Conservation (phyloP, 2,329 filamentous ascomycete genomes). For the Talaromyces sp. region DNA sequence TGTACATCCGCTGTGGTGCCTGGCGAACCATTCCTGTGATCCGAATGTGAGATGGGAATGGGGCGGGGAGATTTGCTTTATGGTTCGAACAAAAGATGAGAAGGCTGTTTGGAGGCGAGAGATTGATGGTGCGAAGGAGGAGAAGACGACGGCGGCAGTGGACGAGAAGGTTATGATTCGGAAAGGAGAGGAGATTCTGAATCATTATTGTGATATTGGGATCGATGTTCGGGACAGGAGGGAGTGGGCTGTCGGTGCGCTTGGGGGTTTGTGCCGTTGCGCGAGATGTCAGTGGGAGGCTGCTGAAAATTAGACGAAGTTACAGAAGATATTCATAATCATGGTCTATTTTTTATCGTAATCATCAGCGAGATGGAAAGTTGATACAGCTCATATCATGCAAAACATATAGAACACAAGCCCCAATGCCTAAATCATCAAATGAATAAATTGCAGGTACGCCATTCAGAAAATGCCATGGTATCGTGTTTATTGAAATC, state of each 20-base stretch:
- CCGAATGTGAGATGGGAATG: constrained; percentile 95
- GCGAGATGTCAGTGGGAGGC: constrained; percentile 73
- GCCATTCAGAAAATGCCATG: neutral
- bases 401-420: neutral
- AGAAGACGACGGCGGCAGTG: constrained; percentile 43
- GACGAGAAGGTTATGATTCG: constrained; percentile 56
- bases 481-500: constrained; percentile 11
- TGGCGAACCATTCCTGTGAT: constrained; percentile 94
- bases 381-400: constrained; percentile 1
- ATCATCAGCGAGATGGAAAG: neutral
- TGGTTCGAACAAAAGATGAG: constrained; percentile 32
- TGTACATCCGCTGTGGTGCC: constrained; percentile 92
- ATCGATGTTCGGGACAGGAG: constrained; percentile 74
- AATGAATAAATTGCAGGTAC: neutral
- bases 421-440: neutral
- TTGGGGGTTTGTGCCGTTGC: constrained; percentile 89
- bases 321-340: neutral
- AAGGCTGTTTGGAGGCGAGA: constrained; percentile 38
- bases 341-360: neutral
- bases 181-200: constrained; percentile 79
- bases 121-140: constrained; percentile 21
- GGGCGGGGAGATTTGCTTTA: constrained; percentile 52
- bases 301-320: neutral
- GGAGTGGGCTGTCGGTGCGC: constrained; percentile 82
- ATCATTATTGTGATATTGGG: constrained; percentile 88